These are phyloP conservation scores for Cercospora sesami DNA, from an alignment of 2,329 filamentous ascomycete species.

Conservation along the genomic window DNA sequence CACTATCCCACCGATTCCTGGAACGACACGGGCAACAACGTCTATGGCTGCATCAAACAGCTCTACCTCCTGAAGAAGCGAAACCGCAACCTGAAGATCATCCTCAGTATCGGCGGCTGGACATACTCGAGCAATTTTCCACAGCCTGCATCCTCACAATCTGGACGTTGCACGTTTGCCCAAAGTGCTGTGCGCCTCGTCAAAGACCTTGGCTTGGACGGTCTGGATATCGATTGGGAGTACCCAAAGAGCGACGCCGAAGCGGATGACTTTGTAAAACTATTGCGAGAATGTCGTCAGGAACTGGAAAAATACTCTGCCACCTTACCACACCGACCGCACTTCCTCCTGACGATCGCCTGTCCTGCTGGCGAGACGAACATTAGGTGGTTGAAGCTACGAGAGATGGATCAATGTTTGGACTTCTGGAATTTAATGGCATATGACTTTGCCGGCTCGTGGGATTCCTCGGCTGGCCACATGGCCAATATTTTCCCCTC, in stretches of 20 bases:
- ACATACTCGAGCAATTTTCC: slow-evolving; percentile 77
- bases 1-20: slow-evolving; percentile 69
- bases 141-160: slow-evolving; percentile 62
- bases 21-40: slow-evolving; percentile 65
- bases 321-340: slow-evolving; percentile 38
- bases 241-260: slow-evolving; percentile 47
- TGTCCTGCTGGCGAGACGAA: slow-evolving; percentile 48
- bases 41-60: slow-evolving; percentile 77
- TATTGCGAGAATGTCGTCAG: slow-evolving; percentile 43
- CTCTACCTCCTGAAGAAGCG: slow-evolving; percentile 73
- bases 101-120: slow-evolving; percentile 84
- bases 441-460: slow-evolving; percentile 68
- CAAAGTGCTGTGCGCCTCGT: slow-evolving; percentile 71
- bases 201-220: slow-evolving; percentile 72
- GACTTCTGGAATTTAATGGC: slow-evolving; percentile 56
- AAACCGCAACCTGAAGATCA: slow-evolving; percentile 73
- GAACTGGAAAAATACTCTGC: slow-evolving; percentile 46
- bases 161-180: slow-evolving; percentile 66
- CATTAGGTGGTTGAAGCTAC: slow-evolving; percentile 45
- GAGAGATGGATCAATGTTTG: slow-evolving; percentile 44
- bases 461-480: slow-evolving; percentile 72
- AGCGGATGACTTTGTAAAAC: slow-evolving; percentile 42
- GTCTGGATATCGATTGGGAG: slow-evolving; percentile 53
- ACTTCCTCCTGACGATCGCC: slow-evolving; percentile 49
- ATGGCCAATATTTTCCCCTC: slow-evolving; percentile 75